Conservation (phyloP, 441 rosid genomes). For the Aleurites moluccanus region DNA sequence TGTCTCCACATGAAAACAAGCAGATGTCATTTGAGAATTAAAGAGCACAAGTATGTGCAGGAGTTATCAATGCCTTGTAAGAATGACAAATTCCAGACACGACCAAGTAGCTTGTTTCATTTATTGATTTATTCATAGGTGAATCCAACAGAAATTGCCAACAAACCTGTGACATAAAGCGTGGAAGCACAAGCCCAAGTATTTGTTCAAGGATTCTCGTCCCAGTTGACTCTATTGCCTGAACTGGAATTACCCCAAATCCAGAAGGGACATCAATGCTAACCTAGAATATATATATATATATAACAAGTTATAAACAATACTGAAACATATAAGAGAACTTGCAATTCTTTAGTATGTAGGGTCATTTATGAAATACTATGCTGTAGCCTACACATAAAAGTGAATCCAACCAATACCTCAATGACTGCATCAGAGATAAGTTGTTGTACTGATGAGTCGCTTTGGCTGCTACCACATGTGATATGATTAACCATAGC, state of each 20-base stretch:
- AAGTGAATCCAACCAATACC: slow-evolving; percentile 40
- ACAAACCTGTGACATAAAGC: slow-evolving; percentile 88
- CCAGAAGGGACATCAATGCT: slow-evolving; percentile 80
- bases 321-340: slow-evolving; percentile 1
- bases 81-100: neutral
- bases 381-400: neutral
- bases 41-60: neutral
- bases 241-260: slow-evolving; percentile 65
- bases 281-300: slow-evolving; percentile 45
- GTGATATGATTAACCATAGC: slow-evolving; percentile 85
- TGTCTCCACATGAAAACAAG: neutral
- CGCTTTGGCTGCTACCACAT: slow-evolving; percentile 42
- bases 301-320: slow-evolving; percentile 15
- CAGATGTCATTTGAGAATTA: neutral
- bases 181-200: slow-evolving; percentile 82
- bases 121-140: slow-evolving; percentile 12
- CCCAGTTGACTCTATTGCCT: slow-evolving; percentile 79
- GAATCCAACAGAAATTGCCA: slow-evolving; percentile 14
- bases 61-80: neutral
- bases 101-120: slow-evolving; percentile 8
- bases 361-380: slow-evolving; percentile 7
- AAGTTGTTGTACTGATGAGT: slow-evolving; percentile 53
- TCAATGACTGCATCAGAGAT: slow-evolving; percentile 90
- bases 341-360: neutral
- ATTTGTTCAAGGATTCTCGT: slow-evolving; percentile 79